Conservation (phyloP, 805 yeast species). For the Wickerhamia fluorescens region DNA sequence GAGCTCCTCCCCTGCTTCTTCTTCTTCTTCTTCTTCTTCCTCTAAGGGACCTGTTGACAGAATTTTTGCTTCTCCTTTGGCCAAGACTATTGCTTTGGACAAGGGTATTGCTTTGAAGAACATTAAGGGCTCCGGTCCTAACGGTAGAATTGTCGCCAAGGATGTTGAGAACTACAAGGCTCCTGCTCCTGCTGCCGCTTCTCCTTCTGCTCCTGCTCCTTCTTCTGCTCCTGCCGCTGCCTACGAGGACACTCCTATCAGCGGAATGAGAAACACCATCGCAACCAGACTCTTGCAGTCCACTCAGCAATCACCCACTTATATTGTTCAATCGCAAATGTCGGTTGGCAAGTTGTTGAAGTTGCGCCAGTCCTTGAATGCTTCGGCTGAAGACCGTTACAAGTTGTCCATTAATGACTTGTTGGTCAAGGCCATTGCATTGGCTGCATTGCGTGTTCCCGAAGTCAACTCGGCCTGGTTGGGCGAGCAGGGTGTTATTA, state of each 20-base stretch:
- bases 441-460: constrained; percentile 86
- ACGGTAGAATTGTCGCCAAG: constrained; percentile 85
- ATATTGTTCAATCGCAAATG: constrained; percentile 81
- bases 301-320: constrained; percentile 82
- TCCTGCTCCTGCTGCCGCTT: constrained; percentile 33
- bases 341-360: constrained; percentile 87
- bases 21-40: constrained; percentile 21
- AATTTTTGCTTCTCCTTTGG: constrained; percentile 90
- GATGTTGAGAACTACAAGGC: constrained; percentile 74
- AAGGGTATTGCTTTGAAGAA: constrained; percentile 81
- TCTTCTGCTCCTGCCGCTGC: constrained; percentile 47
- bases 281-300: constrained; percentile 84
- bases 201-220: constrained; percentile 40
- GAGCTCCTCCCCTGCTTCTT: constrained; percentile 5
- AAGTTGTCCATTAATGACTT: constrained; percentile 91
- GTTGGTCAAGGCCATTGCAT: constrained; percentile 88
- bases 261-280: constrained; percentile 90
- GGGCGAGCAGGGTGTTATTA: constrained; percentile 79
- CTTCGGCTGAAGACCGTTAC: constrained; percentile 77
- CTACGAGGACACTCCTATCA: constrained; percentile 77
- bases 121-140: constrained; percentile 89
- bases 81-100: constrained; percentile 88
- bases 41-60: constrained; percentile 45
- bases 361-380: constrained; percentile 84
- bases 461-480: constrained; percentile 93